Conservation (phyloP, 768 basidiomycete genomes). For the Mrakia gelida region DNA sequence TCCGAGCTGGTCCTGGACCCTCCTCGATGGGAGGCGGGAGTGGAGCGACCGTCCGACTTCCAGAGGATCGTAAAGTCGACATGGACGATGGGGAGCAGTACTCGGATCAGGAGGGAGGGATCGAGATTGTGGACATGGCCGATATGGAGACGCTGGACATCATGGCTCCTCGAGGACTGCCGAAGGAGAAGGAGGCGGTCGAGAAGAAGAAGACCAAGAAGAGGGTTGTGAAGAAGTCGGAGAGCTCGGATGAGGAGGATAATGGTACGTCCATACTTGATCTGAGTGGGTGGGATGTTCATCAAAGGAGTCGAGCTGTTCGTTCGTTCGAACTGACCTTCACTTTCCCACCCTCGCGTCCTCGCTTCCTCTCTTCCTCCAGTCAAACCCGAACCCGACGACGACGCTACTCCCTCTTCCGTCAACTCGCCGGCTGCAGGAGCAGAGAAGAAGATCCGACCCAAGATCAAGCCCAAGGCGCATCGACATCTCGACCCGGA, state of each 20-base stretch:
- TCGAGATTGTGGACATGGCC: constrained; percentile 33
- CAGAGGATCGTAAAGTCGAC: constrained; percentile 31
- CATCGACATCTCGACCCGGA: constrained; percentile 5
- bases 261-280: neutral
- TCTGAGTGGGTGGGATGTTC: neutral
- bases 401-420: constrained; percentile 10
- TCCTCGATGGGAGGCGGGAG: neutral
- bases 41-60: constrained; percentile 14
- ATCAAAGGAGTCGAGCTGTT: neutral
- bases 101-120: constrained; percentile 30
- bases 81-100: constrained; percentile 26
- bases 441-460: neutral
- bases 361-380: neutral
- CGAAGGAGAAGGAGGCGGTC: constrained; percentile 10
- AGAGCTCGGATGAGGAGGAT: constrained; percentile 6
- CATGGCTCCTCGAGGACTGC: constrained; percentile 28
- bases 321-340: neutral
- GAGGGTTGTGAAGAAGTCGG: constrained; percentile 3
- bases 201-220: constrained; percentile 24
- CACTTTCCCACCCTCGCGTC: neutral
- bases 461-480: neutral
- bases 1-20: constrained; percentile 20
- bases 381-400: constrained; percentile 28
- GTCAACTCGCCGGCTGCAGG: neutral
- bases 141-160: constrained; percentile 29